Conservation (phyloP, 768 basidiomycete genomes). For the Lactarius evosmus region DNA sequence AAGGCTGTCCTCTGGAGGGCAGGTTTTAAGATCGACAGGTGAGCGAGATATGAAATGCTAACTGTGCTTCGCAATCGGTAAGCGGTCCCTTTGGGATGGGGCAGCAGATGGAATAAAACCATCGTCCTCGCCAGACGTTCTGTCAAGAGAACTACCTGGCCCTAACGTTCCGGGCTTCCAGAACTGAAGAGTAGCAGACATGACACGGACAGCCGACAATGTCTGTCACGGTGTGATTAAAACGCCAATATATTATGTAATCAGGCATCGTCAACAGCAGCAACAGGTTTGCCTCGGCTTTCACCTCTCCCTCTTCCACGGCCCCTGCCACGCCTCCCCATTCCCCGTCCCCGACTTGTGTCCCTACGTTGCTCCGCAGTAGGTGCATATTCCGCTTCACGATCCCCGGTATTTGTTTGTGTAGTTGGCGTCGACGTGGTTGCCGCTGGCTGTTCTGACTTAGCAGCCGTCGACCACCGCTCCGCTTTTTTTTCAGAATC, state of each 20-base stretch:
- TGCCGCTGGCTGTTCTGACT: conserved; percentile 8
- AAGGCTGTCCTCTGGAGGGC: conserved; percentile 61
- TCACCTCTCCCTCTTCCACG: conserved; percentile 22
- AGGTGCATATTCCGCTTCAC: conserved; percentile 9
- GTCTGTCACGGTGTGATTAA: neutral
- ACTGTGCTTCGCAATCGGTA: conserved; percentile 94
- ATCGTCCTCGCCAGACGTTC: conserved; percentile 74
- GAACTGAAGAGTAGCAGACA: conserved; percentile 58
- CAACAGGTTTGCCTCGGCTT: conserved; percentile 1
- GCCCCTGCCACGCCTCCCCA: conserved; percentile 12
- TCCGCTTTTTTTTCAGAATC: conserved; percentile 63
- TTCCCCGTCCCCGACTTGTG: conserved; percentile 11
- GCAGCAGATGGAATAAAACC: conserved; percentile 65
- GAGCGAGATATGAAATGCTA: conserved; percentile 30
- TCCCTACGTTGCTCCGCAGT: conserved; percentile 4
- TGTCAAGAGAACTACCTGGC: conserved; percentile 85
- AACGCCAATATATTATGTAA: conserved; percentile 20
- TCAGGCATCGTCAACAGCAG: neutral
- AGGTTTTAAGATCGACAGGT: conserved; percentile 8
- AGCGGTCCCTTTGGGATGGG: conserved; percentile 55
- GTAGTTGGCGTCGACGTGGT: conserved; percentile 14
- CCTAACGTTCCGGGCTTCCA: conserved; percentile 88
- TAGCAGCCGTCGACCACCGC: conserved; percentile 16
- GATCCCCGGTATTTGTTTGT: conserved; percentile 13
- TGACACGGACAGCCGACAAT: conserved; percentile 24